phyloP scores from a whole-genome alignment of 73 alveolate species.

The Tetrahymena malaccensis region DNA sequence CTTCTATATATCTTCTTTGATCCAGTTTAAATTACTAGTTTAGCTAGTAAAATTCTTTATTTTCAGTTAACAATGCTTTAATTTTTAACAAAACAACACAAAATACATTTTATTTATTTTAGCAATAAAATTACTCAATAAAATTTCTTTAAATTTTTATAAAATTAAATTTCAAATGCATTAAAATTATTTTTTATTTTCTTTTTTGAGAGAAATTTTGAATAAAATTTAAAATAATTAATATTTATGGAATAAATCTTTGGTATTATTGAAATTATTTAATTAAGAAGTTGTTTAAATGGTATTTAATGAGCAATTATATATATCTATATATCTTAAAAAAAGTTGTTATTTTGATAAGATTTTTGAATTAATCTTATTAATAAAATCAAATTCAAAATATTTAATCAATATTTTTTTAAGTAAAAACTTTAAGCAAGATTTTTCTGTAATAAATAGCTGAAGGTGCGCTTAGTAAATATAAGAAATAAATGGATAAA shows the following conservation, averaged over 20 bases:
- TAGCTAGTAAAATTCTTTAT: too few relatives aligned
- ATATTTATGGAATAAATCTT: background rate
- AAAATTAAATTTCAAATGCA: too few relatives aligned
- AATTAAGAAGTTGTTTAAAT: background rate
- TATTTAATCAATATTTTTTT: background rate
- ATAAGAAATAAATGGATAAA: background rate
- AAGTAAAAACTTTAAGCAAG: background rate
- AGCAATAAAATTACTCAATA: too few relatives aligned
- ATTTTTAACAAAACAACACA: too few relatives aligned
- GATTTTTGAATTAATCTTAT: background rate
- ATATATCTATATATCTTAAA: background rate
- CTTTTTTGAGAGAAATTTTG: too few relatives aligned
- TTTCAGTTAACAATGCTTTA: background rate
- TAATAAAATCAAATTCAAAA: background rate
- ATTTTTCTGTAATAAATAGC: background rate
- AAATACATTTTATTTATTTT: too few relatives aligned
- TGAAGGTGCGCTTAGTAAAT: background rate
- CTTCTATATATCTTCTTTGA: background rate
- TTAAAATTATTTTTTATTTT: background rate
- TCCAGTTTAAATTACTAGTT: background rate
- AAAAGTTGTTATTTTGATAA: background rate
- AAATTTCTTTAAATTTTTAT: too few relatives aligned
- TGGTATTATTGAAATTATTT: background rate
- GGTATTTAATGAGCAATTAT: background rate
- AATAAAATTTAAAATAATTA: background rate